Evolutionary conservation across 306 rosid genomes (phyloP), one percentile per base, ranked within the genome.

Genomic region (Inga leiocalycina): DNA sequence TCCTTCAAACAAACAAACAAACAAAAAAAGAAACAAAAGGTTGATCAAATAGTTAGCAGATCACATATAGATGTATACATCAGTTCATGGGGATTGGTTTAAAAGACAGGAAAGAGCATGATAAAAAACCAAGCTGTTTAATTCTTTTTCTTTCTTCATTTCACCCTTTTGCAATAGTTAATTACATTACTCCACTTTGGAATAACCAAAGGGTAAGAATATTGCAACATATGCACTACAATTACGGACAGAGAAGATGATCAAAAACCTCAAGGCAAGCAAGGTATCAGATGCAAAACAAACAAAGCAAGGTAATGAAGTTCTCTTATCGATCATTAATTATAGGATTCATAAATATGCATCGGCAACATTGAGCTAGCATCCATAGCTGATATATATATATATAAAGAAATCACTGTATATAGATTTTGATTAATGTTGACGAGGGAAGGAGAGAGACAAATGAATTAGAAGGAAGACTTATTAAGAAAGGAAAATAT

Each of bases 221-320:
- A 56, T 17, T 56, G 69, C 48, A 75, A n/a, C 43, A 39, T 39
- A 39, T 34, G 20, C 35, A 35, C 5, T 19, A 35, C 16, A 3
- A 54, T 27, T 1, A 4, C 2, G n/a, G 15, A 15, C 17, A 54
- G 62, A 56, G 62, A 59, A 24, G n/a, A 1, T 52, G 2, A 66
- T 57, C 44, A 78, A 30, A 30, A 82, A 83, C 85, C 48, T 6
- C 48, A 56, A 79, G 69, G 70, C 84, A 84, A 83, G 94, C 51
- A 89, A 81, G 6, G 94, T 37, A 91, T 88, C 77, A 19, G 88
- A 89, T 91, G 74, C 94, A 56, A 75, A 56, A 72, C 52, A 44
- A 56, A 57, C 45, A 73, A 74, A 13, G 48, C 72, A 74, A 82
- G 80, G 27, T 8, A 57, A 57, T 8, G 30, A 57, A 57, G 12